phyloP scores from a whole-genome alignment of 2,329 filamentous ascomycete genomes.

The Tolypocladium tropicale region DNA sequence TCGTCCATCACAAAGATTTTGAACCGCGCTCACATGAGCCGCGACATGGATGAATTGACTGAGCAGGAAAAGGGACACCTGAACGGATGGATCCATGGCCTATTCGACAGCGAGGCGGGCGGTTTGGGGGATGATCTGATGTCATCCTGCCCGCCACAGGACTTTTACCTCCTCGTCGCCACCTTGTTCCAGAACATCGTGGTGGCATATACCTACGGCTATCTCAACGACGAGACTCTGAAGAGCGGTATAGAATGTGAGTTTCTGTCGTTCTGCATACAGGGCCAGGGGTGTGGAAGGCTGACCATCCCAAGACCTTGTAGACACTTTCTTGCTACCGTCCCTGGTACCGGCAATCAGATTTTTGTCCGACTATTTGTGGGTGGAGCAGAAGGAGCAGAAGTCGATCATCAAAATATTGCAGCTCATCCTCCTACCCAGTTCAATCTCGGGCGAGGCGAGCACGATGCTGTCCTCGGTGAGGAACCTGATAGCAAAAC shows the following conservation, averaged over 20 bases:
- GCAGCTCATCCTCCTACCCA: conserved; percentile 60
- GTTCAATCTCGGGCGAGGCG: conserved; percentile 62
- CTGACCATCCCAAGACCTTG: conserved; percentile 42
- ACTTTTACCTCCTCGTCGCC: conserved; percentile 71
- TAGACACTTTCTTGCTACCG: conserved; percentile 72
- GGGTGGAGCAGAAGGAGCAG: conserved; percentile 55
- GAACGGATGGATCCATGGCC: conserved; percentile 63
- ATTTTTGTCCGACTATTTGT: conserved; percentile 62
- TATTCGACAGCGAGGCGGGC: conserved; percentile 65
- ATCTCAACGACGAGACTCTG: conserved; percentile 57
- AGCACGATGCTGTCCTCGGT: conserved; percentile 60
- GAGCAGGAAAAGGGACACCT: conserved; percentile 57
- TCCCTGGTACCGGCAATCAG: conserved; percentile 63
- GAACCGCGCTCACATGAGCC: conserved; percentile 45
- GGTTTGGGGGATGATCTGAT: conserved; percentile 72
- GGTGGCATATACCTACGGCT: conserved; percentile 54
- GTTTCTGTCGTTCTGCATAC: conserved; percentile 14
- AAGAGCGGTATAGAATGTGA: conserved; percentile 68
- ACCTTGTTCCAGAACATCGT: conserved; percentile 69
- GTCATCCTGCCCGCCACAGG: conserved; percentile 70
- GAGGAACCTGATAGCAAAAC: conserved; percentile 59
- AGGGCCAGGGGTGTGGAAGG: neutral
- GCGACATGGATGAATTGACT: conserved; percentile 48
- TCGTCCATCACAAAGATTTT: conserved; percentile 63
- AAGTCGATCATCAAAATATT: conserved; percentile 62